A percentile compares a stretch with the other conserved stretches of the same genome.
Conservation (phyloP, 371 early-diverging fungal genomes). For the Astathelohania contejeani region DNA sequence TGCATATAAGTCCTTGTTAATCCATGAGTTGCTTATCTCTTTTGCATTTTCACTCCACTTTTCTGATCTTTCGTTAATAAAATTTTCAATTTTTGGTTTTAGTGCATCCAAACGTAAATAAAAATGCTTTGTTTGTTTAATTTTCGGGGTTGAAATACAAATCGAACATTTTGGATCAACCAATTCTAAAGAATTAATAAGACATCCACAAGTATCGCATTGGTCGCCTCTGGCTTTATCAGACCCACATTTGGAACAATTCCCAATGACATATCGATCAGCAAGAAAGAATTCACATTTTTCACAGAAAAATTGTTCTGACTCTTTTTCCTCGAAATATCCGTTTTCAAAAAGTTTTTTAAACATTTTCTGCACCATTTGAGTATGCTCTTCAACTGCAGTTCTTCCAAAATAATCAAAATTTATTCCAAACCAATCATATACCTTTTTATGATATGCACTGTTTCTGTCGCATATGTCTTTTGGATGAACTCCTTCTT, state of each 20-base stretch:
- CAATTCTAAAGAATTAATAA: constrained; percentile 78
- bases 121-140: constrained; percentile 69
- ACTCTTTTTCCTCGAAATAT: constrained; percentile 59
- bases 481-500: constrained; percentile 68
- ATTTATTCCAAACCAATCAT: constrained; percentile 82
- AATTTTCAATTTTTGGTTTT: constrained; percentile 60
- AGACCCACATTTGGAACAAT: constrained; percentile 64
- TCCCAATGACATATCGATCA: constrained; percentile 92
- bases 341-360: constrained; percentile 61
- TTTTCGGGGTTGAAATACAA: constrained; percentile 56
- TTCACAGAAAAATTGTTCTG: constrained; percentile 83
- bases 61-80: constrained; percentile 58
- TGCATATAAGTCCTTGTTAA: constrained; percentile 76
- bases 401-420: constrained; percentile 95
- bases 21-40: constrained; percentile 78
- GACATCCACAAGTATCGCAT: constrained; percentile 84
- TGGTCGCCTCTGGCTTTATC: constrained; percentile 91
- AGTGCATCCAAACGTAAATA: constrained; percentile 71
- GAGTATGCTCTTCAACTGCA: constrained; percentile 67
- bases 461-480: constrained; percentile 89
- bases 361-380: constrained; percentile 80
- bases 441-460: constrained; percentile 67
- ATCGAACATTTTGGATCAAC: constrained; percentile 81
- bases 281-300: constrained; percentile 78
- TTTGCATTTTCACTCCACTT: constrained; percentile 78